phyloP scores from a whole-genome alignment of 2,329 filamentous ascomycete species.

The Fusarium liriodendri region DNA sequence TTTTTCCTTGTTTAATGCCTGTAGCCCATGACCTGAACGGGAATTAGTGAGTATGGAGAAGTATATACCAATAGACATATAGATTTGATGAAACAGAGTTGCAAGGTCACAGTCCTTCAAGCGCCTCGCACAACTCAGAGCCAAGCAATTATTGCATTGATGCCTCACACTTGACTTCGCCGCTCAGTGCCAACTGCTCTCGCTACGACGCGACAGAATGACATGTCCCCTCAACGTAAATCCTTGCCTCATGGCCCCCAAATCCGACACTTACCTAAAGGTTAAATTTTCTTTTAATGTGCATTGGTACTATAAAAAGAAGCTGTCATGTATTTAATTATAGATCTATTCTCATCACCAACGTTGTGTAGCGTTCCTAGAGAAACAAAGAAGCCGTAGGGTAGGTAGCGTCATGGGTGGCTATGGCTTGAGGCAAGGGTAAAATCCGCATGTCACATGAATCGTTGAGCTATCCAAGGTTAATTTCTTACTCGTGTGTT shows the following conservation, averaged over 20 bases:
- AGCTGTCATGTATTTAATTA: not conserved
- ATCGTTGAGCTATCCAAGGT: not conserved
- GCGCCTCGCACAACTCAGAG: not conserved
- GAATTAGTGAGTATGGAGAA: not conserved
- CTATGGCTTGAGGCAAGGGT: not conserved
- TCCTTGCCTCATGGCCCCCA: not conserved
- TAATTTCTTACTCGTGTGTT: not conserved
- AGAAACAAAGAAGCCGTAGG: not conserved
- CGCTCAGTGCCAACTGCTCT: no score
- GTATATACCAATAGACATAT: not conserved
- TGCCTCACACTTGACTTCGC: not conserved
- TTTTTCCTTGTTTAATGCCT: not conserved
- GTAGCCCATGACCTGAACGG: not conserved
- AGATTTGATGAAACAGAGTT: not conserved
- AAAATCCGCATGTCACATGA: not conserved
- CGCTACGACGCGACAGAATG: no score
- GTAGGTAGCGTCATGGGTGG: not conserved
- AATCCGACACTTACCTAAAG: not conserved
- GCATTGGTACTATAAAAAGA: not conserved
- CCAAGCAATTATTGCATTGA: not conserved
- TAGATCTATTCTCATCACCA: not conserved
- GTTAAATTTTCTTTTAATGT: not conserved
- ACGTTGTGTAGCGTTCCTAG: not conserved
- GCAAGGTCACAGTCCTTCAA: not conserved
- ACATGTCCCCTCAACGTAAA: no score